Conservation (phyloP, 768 basidiomycete species). For the Boletus tylopilopsis region DNA sequence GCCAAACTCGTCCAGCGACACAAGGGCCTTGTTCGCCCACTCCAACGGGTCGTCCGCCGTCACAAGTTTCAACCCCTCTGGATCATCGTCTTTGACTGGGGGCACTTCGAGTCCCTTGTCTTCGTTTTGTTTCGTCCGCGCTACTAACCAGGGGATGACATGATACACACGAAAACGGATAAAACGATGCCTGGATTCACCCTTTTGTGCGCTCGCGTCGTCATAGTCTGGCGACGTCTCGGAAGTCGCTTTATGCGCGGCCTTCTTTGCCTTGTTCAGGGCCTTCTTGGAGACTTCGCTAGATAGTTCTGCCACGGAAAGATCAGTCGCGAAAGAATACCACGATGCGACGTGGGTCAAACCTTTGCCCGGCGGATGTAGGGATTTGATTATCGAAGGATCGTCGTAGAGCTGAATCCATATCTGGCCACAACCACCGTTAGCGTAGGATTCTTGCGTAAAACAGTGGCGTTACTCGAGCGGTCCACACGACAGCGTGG, state of each 20-base stretch:
- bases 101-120: conserved; percentile 68
- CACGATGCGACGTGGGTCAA: conserved; percentile 16
- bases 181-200: conserved; percentile 35
- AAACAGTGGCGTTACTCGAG: conserved; percentile 45
- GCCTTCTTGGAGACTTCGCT: conserved; percentile 62
- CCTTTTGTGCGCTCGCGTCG: conserved; percentile 51
- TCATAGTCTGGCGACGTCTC: conserved; percentile 42
- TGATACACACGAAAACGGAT: conserved; percentile 5
- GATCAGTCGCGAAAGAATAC: conserved; percentile 25
- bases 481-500: conserved; percentile 65
- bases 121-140: conserved; percentile 40
- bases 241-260: conserved; percentile 54
- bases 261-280: conserved; percentile 84
- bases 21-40: conserved; percentile 66
- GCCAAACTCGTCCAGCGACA: conserved; percentile 54
- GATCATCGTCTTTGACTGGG: conserved; percentile 73
- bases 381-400: conserved; percentile 50
- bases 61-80: conserved; percentile 72
- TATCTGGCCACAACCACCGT: conserved; percentile 47
- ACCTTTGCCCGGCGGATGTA: conserved; percentile 36
- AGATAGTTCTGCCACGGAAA: conserved; percentile 10
- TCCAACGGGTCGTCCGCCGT: conserved; percentile 63
- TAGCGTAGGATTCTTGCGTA: conserved; percentile 8
- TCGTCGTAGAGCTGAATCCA: conserved; percentile 70
- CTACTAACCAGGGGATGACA: conserved; percentile 16